These are phyloP conservation scores for Fusarium penzigii DNA, from an alignment of 2,329 filamentous ascomycete genomes.

Conservation along the genomic window DNA sequence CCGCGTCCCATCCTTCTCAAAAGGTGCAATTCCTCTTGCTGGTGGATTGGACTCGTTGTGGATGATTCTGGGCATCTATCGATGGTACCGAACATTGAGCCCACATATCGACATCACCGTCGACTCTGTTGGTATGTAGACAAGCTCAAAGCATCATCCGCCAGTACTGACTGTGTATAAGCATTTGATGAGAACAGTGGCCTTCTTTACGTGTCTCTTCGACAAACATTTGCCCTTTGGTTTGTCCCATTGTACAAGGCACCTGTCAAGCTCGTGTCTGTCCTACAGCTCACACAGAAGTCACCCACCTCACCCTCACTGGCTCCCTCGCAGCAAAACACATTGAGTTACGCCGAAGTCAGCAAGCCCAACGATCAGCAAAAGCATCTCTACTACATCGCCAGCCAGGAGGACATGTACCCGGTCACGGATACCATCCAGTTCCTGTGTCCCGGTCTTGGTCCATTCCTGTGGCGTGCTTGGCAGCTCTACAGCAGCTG, in stretches of 20 bases:
- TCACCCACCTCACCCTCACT: constrained; percentile 30
- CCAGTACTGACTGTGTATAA: constrained; percentile 38
- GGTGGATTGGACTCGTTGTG: constrained; percentile 61
- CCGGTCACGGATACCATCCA: constrained; percentile 74
- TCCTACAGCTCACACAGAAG: constrained; percentile 61
- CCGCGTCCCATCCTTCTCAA: constrained; percentile 59
- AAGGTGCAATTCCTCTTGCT: constrained; percentile 42
- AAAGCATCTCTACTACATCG: constrained; percentile 64
- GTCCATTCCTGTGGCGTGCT: constrained; percentile 51
- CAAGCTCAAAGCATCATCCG: rapidly evolving
- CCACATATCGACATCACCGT: constrained; percentile 70
- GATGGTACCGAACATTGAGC: constrained; percentile 83
- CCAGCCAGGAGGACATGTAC: constrained; percentile 78
- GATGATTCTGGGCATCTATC: constrained; percentile 69
- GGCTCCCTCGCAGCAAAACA: background rate
- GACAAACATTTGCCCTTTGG: constrained; percentile 77
- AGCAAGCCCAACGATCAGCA: constrained; percentile 18
- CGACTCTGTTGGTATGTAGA: constrained; percentile 52
- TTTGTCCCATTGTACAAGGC: constrained; percentile 74
- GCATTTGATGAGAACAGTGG: constrained; percentile 67
- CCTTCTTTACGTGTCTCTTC: constrained; percentile 72
- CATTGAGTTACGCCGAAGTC: constrained; percentile 6
- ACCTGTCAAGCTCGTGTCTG: constrained; percentile 66
- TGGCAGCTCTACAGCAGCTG: constrained; percentile 67
- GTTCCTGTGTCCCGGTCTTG: constrained; percentile 66